phyloP scores from a whole-genome alignment of 2,329 filamentous ascomycete species.

The Trichothecium roseum region DNA sequence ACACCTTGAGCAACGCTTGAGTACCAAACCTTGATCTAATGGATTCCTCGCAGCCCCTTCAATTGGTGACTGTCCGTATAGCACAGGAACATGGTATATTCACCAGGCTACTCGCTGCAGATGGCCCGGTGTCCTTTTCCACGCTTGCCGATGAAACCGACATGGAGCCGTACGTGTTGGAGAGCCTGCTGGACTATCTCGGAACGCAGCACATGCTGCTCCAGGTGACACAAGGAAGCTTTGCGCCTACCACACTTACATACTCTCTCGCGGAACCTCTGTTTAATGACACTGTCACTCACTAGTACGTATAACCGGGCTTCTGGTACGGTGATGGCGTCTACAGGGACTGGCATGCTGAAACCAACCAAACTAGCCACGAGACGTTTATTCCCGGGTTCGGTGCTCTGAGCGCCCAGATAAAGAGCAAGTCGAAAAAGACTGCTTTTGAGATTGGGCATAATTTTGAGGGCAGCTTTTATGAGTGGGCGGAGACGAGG shows the following conservation, averaged over 20 bases:
- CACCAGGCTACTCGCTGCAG: slow-evolving; percentile 3
- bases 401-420: not conserved
- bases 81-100: slow-evolving; percentile 9
- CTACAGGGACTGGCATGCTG: not conserved
- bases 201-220: slow-evolving; percentile 1
- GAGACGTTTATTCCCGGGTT: not conserved
- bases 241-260: not conserved
- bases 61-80: slow-evolving; percentile 1
- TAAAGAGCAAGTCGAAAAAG: slow-evolving; percentile 10
- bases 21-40: too few relatives aligned
- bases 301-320: not conserved
- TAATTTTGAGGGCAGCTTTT: slow-evolving; percentile 7
- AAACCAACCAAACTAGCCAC: slow-evolving; percentile 4
- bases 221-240: slow-evolving; percentile 4
- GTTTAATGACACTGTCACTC: not conserved
- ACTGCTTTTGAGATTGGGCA: slow-evolving; percentile 10
- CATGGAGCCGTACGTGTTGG: slow-evolving; percentile 5
- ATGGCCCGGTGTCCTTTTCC: slow-evolving; percentile 5
- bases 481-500: slow-evolving; percentile 10
- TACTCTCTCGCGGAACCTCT: not conserved
- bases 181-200: slow-evolving; percentile 6
- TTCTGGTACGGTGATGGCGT: too few relatives aligned
- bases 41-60: not conserved
- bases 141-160: slow-evolving; percentile 4
- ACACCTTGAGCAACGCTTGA: too few relatives aligned